Evolutionary conservation across 805 yeast species (phyloP).

Genomic region (Suhomyces faveliae): DNA sequence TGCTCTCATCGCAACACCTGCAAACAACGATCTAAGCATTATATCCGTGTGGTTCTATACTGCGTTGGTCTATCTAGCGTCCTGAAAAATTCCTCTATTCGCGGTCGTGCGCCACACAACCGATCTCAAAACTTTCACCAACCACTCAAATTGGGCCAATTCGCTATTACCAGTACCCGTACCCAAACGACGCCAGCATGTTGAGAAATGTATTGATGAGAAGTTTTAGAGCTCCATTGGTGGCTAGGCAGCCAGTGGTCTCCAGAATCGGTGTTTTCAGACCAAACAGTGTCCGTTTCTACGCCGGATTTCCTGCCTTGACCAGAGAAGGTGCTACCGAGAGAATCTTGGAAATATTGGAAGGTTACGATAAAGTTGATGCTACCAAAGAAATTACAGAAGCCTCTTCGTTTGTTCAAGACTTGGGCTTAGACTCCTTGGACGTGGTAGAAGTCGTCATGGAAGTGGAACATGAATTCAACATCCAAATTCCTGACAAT

Average conservation of each 20-base stretch:
- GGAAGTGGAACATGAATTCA: slow-evolving; percentile 49
- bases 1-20: slow-evolving; percentile 1
- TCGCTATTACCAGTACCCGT: background rate
- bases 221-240: slow-evolving; percentile 24
- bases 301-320: slow-evolving; percentile 59
- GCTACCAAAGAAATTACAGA: slow-evolving; percentile 36
- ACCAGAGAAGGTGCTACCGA: slow-evolving; percentile 62
- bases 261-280: slow-evolving; percentile 1
- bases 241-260: slow-evolving; percentile 16
- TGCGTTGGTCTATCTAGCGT: background rate
- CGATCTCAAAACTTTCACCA: background rate
- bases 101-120: background rate
- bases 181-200: slow-evolving; percentile 18
- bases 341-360: slow-evolving; percentile 61
- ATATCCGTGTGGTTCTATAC: background rate
- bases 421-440: slow-evolving; percentile 47
- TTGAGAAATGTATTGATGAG: slow-evolving; percentile 31
- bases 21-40: slow-evolving; percentile 22
- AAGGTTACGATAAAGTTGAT: slow-evolving; percentile 60
- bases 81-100: background rate
- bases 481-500: slow-evolving; percentile 47
- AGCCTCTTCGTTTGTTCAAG: slow-evolving; percentile 35
- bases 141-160: slow-evolving; percentile 2
- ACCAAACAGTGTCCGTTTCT: slow-evolving; percentile 27
- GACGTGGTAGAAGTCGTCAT: slow-evolving; percentile 48